These are phyloP conservation scores for Corymbia calophylla DNA, from an alignment of 441 rosid genomes.

Conservation along the genomic window DNA sequence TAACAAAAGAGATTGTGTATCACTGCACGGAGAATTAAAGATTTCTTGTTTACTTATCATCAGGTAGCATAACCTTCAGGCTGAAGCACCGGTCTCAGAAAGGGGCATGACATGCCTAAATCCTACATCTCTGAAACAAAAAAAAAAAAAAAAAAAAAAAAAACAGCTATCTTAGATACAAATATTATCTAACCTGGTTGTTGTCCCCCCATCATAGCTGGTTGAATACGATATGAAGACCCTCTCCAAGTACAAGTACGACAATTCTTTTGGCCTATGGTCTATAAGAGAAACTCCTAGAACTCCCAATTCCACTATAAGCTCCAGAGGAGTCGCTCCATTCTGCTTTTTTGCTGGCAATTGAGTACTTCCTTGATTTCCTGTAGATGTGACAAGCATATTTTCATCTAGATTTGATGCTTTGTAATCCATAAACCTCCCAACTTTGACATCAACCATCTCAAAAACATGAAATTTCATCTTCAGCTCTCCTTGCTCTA, in stretches of 20 bases:
- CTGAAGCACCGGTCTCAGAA: not conserved
- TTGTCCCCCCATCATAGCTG: constrained; percentile 89
- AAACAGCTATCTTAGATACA: not conserved
- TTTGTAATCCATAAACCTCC: constrained; percentile 49
- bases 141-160: no score
- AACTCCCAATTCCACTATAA: constrained; percentile 83
- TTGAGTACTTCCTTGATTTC: constrained; percentile 36
- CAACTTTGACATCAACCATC: constrained; percentile 68
- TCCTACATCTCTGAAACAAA: not conserved
- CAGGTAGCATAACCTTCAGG: not conserved
- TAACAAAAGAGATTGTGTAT: not conserved
- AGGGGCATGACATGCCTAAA: not conserved
- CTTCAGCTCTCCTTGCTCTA: constrained; percentile 39
- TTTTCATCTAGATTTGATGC: constrained; percentile 26
- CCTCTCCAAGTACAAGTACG: constrained; percentile 75
- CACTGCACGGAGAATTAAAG: not conserved
- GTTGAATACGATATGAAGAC: constrained; percentile 81
- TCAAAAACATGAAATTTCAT: constrained; percentile 65
- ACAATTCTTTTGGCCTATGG: constrained; percentile 84
- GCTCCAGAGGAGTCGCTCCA: constrained; percentile 51
- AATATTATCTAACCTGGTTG: constrained; percentile 65
- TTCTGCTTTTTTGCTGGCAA: constrained; percentile 31
- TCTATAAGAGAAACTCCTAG: constrained; percentile 91
- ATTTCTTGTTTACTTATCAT: not conserved
- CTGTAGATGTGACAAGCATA: constrained; percentile 31